Base-by-base conservation (phyloP, 2,329 filamentous ascomycete genomes). In the Penicillium freii region DNA sequence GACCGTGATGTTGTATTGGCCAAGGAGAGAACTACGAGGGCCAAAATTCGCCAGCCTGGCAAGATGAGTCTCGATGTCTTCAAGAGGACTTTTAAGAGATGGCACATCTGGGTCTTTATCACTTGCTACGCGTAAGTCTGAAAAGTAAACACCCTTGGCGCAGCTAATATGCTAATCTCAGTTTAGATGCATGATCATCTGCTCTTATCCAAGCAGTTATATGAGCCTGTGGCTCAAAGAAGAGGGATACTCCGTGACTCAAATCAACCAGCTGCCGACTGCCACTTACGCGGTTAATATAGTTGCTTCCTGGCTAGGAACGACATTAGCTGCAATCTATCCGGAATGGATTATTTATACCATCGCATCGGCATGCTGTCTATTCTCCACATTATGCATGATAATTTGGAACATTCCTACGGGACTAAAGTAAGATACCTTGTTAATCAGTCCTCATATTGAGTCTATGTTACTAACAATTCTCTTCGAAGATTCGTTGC, bases 141-240 rank as follows among this genome's bases (percentile, higher is more conserved):
- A 2, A 5, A 5, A 10, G 1, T 2, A 0, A 34, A 13, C 3
- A 17, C 15, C 3, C 2, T 66, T 69, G 55, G 4, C 7, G 9
- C 9, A 6, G 19, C 36, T 13, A 8, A 36, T 27, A 19, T n/a
- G 11, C 54, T 56, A 39, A 40, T 17, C 2, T 2, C 5, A 5
- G 11, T 3, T 1, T 44, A 78, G 75, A 9, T 78, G 72, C 66
- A 78, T 79, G 74, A 77, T 77, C 44, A 71, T 76, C n/a, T 75
- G 76, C 0, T 72, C 72, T 0, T 82, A 82, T 56, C 79, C 79
- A 6, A 58, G 40, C 10, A 48, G 49, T 0, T 82, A 82, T 54
- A 82, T 83, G 80, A 80, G 76, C 31, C 74, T 83, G 11, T 83
- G 81, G 81, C 75, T 83, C 40, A 82, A 82, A 57, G 73, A 75